phyloP scores from a whole-genome alignment of 768 basidiomycete genomes.

The Macrolepiota fuliginosa region DNA sequence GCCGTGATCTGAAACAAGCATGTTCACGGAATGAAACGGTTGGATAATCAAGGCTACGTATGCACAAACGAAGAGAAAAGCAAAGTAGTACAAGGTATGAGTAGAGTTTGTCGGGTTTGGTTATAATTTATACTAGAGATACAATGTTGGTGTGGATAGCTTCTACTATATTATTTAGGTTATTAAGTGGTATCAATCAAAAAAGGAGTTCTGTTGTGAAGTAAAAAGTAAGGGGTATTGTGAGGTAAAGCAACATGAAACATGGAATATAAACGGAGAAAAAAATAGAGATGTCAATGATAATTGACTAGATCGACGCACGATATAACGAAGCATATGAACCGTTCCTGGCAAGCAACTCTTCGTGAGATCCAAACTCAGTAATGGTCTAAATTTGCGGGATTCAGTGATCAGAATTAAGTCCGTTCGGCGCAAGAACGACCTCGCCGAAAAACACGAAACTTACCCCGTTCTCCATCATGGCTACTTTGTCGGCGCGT shows the following conservation, averaged over 20 bases:
- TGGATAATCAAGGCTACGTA: neutral
- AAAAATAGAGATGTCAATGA: neutral
- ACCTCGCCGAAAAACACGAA: neutral
- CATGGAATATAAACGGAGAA: neutral
- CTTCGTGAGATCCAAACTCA: conserved; percentile 75
- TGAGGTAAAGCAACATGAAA: neutral
- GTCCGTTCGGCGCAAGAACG: neutral
- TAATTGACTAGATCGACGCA: conserved; percentile 51
- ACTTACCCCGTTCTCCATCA: conserved; percentile 76
- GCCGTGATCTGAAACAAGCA: neutral
- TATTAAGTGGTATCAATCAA: conserved; percentile 2
- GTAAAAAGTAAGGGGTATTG: neutral
- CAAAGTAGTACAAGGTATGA: neutral
- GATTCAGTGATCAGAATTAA: neutral
- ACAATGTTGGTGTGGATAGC: conserved; percentile 7
- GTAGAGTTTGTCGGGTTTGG: neutral
- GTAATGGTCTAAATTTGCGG: conserved; percentile 51
- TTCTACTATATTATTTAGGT: conserved; percentile 9
- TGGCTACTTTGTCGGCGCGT: conserved; percentile 81
- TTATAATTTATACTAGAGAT: conserved; percentile 14
- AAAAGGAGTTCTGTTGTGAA: neutral
- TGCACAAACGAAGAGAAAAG: neutral
- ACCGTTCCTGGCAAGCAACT: conserved; percentile 56
- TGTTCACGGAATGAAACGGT: neutral
- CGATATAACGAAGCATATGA: conserved; percentile 69